Conservation (phyloP, 208 protist species). For the Acanthamoeba castellanii region DNA sequence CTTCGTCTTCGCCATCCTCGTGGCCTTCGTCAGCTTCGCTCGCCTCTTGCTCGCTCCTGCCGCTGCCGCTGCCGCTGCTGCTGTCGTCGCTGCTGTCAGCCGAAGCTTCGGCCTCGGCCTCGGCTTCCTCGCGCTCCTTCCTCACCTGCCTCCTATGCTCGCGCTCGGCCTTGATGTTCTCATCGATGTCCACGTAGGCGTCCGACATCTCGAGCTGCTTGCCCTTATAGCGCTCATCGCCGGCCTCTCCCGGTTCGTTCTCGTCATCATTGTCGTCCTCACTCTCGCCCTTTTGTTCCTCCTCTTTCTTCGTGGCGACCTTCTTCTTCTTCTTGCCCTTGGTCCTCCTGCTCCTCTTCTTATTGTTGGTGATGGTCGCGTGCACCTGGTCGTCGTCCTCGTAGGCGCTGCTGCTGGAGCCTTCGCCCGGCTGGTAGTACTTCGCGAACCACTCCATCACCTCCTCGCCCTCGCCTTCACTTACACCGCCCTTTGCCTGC, state of each 20-base stretch:
- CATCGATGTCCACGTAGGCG: neutral
- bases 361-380: neutral
- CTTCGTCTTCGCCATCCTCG: neutral
- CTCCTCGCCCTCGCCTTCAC: neutral
- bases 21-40: neutral
- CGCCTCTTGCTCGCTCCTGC: neutral
- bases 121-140: too few species aligned
- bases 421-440: slow-evolving; percentile 18
- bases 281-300: neutral
- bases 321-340: neutral
- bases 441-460: neutral
- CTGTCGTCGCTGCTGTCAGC: neutral
- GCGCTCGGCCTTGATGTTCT: neutral
- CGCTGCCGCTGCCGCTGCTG: neutral
- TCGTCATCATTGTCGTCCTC: neutral
- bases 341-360: neutral
- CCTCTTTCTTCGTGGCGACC: neutral
- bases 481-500: neutral
- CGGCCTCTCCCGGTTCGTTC: neutral
- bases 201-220: neutral
- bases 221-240: neutral
- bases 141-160: neutral
- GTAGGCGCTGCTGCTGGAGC: neutral
- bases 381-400: slow-evolving; percentile 23
- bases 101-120: neutral